Conservation (phyloP, 164 flowering plant genomes). For the Santalum album region DNA sequence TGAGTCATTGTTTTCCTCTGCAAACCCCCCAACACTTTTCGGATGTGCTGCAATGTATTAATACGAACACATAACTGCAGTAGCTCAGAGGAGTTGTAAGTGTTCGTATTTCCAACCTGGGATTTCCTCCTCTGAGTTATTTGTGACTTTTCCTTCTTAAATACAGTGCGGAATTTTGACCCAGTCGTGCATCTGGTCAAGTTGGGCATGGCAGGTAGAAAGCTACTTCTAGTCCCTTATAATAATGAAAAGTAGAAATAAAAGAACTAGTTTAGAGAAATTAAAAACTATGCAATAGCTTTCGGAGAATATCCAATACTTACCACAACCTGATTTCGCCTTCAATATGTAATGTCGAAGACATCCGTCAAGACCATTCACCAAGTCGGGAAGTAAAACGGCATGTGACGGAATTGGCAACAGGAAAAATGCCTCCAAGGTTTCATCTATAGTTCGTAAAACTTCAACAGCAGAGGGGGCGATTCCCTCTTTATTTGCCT, state of each 20-base stretch:
- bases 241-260: slow-evolving; percentile 8
- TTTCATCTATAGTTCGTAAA: slow-evolving; percentile 47
- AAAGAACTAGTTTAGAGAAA: too few species aligned
- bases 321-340: slow-evolving; percentile 62
- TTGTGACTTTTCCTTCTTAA: slow-evolving; percentile 44
- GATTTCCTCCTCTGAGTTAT: slow-evolving; percentile 36
- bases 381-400: slow-evolving; percentile 41
- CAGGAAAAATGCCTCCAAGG: slow-evolving; percentile 55
- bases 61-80: slow-evolving; percentile 77
- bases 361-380: slow-evolving; percentile 40
- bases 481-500: slow-evolving; percentile 42
- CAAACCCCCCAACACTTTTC: slow-evolving; percentile 48
- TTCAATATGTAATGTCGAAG: slow-evolving; percentile 36
- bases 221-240: slow-evolving; percentile 39
- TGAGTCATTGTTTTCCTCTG: slow-evolving; percentile 36
- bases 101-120: slow-evolving; percentile 44
- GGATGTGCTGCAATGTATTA: slow-evolving; percentile 63
- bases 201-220: slow-evolving; percentile 42
- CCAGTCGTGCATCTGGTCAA: slow-evolving; percentile 45
- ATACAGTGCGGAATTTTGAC: slow-evolving; percentile 34
- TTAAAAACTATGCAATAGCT: too few species aligned
- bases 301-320: not conserved
- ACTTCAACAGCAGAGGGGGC: slow-evolving; percentile 65
- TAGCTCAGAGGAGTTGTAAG: slow-evolving; percentile 36
- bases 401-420: slow-evolving; percentile 51